phyloP scores from a whole-genome alignment of 306 rosid genomes.

The Senna siamea region DNA sequence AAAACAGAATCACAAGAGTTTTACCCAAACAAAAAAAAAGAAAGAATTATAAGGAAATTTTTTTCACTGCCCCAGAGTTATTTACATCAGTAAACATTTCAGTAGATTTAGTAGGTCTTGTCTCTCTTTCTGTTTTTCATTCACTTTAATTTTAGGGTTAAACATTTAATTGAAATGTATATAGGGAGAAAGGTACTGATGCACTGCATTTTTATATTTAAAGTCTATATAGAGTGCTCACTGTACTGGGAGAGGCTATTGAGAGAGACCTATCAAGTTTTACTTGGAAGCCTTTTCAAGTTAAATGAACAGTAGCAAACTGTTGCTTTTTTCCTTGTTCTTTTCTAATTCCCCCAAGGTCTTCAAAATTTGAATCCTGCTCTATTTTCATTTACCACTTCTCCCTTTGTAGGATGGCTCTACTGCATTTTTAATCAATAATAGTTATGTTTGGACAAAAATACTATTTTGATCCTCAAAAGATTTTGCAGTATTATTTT shows the following conservation, averaged over 20 bases:
- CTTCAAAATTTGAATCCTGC: slow-evolving; percentile 18
- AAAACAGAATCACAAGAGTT: background rate
- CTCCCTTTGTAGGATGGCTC: slow-evolving; percentile 3
- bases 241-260: slow-evolving; percentile 32
- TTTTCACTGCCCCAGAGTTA: slow-evolving; percentile 32
- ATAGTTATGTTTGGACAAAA: no score
- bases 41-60: slow-evolving; percentile 19
- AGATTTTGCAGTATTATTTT: no score
- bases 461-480: no score
- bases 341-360: background rate
- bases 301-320: slow-evolving; percentile 33
- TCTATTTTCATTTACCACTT: slow-evolving; percentile 6
- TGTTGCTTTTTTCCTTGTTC: slow-evolving; percentile 4
- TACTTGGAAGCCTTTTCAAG: slow-evolving; percentile 28
- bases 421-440: background rate
- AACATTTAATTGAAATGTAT: slow-evolving; percentile 25
- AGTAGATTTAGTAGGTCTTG: slow-evolving; percentile 24
- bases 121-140: slow-evolving; percentile 6
- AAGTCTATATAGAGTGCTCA: slow-evolving; percentile 40
- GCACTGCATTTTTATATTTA: slow-evolving; percentile 33
- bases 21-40: no score
- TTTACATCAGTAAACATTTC: slow-evolving; percentile 13
- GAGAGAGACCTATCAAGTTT: slow-evolving; percentile 40
- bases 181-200: slow-evolving; percentile 23
- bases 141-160: slow-evolving; percentile 20